Percentiles rank a stretch among this genome's conserved stretches.
These are phyloP conservation scores for Globisporangium sylvaticum DNA, from an alignment of 352 stramenopile species.

Conservation along the genomic window DNA sequence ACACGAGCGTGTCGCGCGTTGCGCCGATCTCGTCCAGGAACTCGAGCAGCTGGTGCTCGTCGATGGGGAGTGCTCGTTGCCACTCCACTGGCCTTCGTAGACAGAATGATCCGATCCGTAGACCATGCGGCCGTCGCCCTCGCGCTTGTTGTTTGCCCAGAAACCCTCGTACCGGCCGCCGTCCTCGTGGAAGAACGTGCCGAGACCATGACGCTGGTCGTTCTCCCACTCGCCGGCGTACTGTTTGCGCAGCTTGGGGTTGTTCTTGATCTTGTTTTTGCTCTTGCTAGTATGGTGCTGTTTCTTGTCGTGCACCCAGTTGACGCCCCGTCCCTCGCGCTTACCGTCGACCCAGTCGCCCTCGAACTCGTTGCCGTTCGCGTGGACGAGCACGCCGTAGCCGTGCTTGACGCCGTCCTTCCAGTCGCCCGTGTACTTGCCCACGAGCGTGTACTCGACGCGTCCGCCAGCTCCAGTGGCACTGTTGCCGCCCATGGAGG, in stretches of 20 bases:
- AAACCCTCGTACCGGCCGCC: conserved; percentile 78
- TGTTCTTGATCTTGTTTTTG: conserved; percentile 51
- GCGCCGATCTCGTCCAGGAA: conserved; percentile 76
- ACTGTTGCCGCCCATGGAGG: conserved; percentile 23
- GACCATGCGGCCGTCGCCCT: conserved; percentile 74
- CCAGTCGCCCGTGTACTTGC: conserved; percentile 93
- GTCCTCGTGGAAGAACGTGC: conserved; percentile 82
- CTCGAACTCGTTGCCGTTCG: conserved; percentile 90
- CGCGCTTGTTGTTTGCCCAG: conserved; percentile 70
- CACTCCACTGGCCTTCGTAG: conserved; percentile 84
- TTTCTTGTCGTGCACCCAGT: conserved; percentile 73
- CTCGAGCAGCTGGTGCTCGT: conserved; percentile 35
- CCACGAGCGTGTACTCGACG: conserved; percentile 59
- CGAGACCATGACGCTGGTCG: conserved; percentile 70
- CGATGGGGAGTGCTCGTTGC: conserved; percentile 53
- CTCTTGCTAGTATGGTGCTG: conserved; percentile 19
- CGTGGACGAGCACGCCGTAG: conserved; percentile 85
- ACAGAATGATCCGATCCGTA: conserved; percentile 82
- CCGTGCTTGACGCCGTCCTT: conserved; percentile 91
- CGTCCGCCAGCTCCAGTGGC: conserved; percentile 15
- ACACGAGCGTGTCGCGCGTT: conserved; percentile 59
- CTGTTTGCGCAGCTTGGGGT: conserved; percentile 63
- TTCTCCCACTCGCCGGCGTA: conserved; percentile 79
- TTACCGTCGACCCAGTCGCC: conserved; percentile 80
- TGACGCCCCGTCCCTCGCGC: conserved; percentile 77